Evolutionary conservation across 2,329 filamentous ascomycete species (phyloP).

Genomic region (Teratosphaeria epicoccoides): DNA sequence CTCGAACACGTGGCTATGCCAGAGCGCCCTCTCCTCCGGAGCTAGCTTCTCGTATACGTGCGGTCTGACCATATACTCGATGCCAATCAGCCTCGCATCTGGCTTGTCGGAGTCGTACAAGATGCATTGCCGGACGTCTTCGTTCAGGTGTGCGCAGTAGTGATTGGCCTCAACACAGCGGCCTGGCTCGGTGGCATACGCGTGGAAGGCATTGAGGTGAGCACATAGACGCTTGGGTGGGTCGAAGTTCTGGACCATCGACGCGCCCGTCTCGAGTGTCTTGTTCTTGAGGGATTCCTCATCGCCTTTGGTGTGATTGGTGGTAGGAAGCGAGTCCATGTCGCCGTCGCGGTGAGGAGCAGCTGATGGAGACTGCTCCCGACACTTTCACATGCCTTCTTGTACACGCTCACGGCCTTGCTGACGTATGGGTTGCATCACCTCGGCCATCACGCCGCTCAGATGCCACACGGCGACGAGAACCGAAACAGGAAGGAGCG

Average conservation of each 20-base stretch:
- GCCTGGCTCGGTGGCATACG: conserved; percentile 61
- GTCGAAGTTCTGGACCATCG: conserved; percentile 53
- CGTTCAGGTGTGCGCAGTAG: conserved; percentile 69
- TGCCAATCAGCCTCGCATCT: conserved; percentile 64
- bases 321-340: conserved; percentile 15
- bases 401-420: too few species aligned
- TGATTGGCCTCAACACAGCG: conserved; percentile 70
- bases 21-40: conserved; percentile 58
- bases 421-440: neutral
- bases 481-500: neutral
- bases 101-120: conserved; percentile 63
- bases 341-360: too few species aligned
- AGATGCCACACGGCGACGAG: too few species aligned
- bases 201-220: conserved; percentile 78
- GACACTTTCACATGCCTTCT: too few species aligned
- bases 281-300: conserved; percentile 46
- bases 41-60: conserved; percentile 57
- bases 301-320: conserved; percentile 38
- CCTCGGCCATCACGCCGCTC: too few species aligned
- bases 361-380: too few species aligned
- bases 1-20: conserved; percentile 69
- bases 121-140: conserved; percentile 74
- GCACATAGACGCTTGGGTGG: conserved; percentile 67
- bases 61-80: conserved; percentile 79
- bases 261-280: conserved; percentile 51